Evolutionary conservation across 1,284 basidiomycete genomes (phyloP).

Genomic region (Rhodofomes roseus): DNA sequence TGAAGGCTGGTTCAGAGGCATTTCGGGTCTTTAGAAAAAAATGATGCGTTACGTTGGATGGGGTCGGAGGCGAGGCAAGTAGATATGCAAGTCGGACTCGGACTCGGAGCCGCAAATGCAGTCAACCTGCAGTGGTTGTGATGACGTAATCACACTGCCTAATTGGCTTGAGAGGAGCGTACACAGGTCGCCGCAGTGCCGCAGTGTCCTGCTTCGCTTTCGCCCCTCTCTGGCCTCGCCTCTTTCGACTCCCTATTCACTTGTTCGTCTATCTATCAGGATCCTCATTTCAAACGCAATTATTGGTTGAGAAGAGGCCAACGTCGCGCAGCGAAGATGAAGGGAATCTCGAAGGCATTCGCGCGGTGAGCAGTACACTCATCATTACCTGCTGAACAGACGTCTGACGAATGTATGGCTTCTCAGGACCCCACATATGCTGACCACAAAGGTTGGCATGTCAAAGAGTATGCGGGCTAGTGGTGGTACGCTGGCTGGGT

Average conservation of each 20-base stretch:
- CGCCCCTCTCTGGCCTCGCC: background rate
- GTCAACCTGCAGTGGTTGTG: background rate
- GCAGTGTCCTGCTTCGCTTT: background rate
- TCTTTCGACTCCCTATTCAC: background rate
- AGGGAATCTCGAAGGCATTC: slow-evolving; percentile 77
- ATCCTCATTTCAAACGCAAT: background rate
- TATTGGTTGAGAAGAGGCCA: background rate
- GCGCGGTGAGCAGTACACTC: slow-evolving; percentile 52
- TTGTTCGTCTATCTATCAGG: background rate
- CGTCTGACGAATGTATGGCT: background rate
- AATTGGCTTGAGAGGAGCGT: too few relatives aligned
- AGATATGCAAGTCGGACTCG: background rate
- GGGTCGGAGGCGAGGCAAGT: background rate
- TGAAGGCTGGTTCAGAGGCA: slow-evolving; percentile 79
- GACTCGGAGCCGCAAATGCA: background rate
- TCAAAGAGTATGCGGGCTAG: slow-evolving; percentile 75
- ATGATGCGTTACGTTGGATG: background rate
- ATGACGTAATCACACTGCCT: background rate
- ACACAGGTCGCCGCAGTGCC: background rate
- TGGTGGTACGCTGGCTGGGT: background rate
- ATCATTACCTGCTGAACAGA: background rate
- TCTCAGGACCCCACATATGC: slow-evolving; percentile 79
- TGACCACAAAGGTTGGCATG: slow-evolving; percentile 85
- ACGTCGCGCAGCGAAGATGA: slow-evolving; percentile 45
- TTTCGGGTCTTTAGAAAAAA: slow-evolving; percentile 7